Conservation (phyloP, 139 green algal genomes). For the Marvania coccoides region DNA sequence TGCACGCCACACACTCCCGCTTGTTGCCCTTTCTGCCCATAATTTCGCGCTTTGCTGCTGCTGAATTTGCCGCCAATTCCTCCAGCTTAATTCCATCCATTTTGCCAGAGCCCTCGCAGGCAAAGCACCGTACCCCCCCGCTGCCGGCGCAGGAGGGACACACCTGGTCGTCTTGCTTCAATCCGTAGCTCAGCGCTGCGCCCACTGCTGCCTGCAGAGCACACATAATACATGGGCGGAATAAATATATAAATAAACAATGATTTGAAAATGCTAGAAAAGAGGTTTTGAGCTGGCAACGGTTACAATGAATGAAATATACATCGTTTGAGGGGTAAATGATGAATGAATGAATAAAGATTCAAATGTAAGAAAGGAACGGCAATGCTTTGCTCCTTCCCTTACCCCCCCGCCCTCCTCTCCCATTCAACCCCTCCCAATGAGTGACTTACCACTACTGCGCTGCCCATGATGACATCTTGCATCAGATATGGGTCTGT, state of each 20-base stretch:
- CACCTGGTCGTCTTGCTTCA: conserved; percentile 35
- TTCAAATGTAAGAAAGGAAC: no score
- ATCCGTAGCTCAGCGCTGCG: conserved; percentile 25
- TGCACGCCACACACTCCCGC: conserved; percentile 14
- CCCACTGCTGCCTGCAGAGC: no score
- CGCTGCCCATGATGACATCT: conserved; percentile 45
- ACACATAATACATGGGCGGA: no score
- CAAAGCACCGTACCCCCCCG: conserved; percentile 38
- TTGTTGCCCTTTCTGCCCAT: not conserved
- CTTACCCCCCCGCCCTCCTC: no score
- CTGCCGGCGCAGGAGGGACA: conserved; percentile 28
- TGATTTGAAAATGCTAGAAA: no score
- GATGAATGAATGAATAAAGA: no score
- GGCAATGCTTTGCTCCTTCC: no score
- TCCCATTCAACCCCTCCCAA: no score
- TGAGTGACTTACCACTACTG: conserved; percentile 28
- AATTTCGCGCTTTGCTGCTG: not conserved
- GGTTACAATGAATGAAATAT: no score
- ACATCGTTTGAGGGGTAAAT: no score
- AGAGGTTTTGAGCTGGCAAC: no score
- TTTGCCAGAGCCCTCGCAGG: conserved; percentile 24
- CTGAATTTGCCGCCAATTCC: not conserved
- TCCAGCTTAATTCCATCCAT: conserved; percentile 1
- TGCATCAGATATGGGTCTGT: conserved; percentile 9
- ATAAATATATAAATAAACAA: no score